Percentiles rank a stretch among this genome's conserved stretches.
phyloP scores from a whole-genome alignment of 345 rosid genomes.

The Atalantia buxifolia region DNA sequence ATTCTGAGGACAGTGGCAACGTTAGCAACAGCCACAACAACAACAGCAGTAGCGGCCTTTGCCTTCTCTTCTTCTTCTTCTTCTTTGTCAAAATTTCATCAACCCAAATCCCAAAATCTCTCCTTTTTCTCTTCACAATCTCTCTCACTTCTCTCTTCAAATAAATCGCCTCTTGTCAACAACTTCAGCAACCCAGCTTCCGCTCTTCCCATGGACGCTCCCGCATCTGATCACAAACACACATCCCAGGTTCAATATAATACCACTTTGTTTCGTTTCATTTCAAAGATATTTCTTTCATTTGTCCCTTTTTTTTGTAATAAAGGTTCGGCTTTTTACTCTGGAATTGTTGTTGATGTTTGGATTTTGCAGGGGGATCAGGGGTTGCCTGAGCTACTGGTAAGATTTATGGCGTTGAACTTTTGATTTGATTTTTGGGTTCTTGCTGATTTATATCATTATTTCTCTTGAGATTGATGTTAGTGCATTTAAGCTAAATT shows the following conservation, averaged over 20 bases:
- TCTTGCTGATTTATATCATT: not conserved
- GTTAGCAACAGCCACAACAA: constrained; percentile 37
- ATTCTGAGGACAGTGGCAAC: constrained; percentile 55
- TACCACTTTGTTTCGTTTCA: constrained; percentile 5
- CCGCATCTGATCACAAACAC: constrained; percentile 44
- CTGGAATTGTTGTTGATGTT: not conserved
- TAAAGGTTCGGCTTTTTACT: constrained; percentile 9
- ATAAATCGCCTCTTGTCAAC: constrained; percentile 38
- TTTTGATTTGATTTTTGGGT: not conserved
- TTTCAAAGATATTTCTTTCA: constrained; percentile 1
- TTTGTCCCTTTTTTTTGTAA: not conserved
- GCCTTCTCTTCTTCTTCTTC: constrained; percentile 25
- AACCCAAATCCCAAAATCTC: constrained; percentile 29
- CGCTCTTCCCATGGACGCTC: constrained; percentile 55
- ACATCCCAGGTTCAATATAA: constrained; percentile 40
- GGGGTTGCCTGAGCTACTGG: constrained; percentile 75
- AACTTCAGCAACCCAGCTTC: constrained; percentile 44
- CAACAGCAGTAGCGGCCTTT: constrained; percentile 39
- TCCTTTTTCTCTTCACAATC: constrained; percentile 25
- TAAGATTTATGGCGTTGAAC: constrained; percentile 26
- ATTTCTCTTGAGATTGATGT: not conserved
- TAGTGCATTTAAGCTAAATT: not conserved
- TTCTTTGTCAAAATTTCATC: constrained; percentile 15
- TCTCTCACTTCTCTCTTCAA: constrained; percentile 17
- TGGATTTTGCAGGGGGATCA: constrained; percentile 49